A percentile compares a stretch with the other conserved stretches of the same genome.
Evolutionary conservation across 306 rosid genomes (phyloP).

Genomic region (Acacia crassicarpa): DNA sequence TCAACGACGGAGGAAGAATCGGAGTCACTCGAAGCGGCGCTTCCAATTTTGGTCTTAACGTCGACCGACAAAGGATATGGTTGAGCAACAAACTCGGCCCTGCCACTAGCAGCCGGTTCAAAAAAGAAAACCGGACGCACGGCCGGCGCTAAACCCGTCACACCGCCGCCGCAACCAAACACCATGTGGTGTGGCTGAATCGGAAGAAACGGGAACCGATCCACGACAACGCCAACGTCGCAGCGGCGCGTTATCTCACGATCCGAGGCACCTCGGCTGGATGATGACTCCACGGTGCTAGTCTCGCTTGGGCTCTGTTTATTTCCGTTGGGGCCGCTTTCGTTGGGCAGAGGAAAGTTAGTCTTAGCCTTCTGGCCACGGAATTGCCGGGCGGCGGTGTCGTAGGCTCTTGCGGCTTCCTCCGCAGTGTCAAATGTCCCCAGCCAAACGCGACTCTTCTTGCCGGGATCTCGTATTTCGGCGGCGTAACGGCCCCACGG

Average conservation of each 20-base stretch:
- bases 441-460: constrained; percentile 62
- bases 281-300: constrained; percentile 60
- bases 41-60: constrained; percentile 20
- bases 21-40: constrained; percentile 46
- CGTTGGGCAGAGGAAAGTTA: constrained; percentile 31
- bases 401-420: constrained; percentile 60
- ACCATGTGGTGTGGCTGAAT: constrained; percentile 35
- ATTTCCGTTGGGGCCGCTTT: background rate
- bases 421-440: constrained; percentile 64
- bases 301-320: constrained; percentile 46
- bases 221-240: background rate
- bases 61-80: constrained; percentile 37
- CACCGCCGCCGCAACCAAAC: background rate
- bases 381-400: constrained; percentile 52
- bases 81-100: constrained; percentile 36
- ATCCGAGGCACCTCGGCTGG: constrained; percentile 30
- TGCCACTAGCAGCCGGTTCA: constrained; percentile 18
- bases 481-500: constrained; percentile 70
- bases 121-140: constrained; percentile 41
- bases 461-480: constrained; percentile 56
- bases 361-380: constrained; percentile 60
- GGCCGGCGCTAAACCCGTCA: background rate
- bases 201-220: constrained; percentile 49
- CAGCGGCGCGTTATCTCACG: constrained; percentile 38
- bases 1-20: constrained; percentile 55